Percentiles rank a stretch among this genome's conserved stretches.
Evolutionary conservation across 345 rosid species (phyloP).

Genomic region (Cochlearia excelsa): DNA sequence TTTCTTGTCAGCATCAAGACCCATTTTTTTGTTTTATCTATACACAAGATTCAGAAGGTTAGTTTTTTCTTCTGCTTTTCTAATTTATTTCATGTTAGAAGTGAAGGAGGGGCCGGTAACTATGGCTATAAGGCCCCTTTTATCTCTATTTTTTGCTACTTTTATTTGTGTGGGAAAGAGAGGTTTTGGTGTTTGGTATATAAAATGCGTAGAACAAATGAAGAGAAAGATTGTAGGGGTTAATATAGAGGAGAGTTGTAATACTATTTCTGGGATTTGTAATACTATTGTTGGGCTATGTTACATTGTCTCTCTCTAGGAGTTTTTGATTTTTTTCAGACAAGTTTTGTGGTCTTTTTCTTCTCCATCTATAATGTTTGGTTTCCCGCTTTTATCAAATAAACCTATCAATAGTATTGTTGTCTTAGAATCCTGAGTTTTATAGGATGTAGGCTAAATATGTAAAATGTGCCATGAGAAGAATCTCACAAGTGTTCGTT

Average conservation of each 20-base stretch:
- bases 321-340: not conserved
- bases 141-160: slow-evolving; percentile 2
- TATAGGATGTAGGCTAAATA: not conserved
- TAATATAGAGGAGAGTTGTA: slow-evolving; percentile 16
- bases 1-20: slow-evolving; percentile 26
- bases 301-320: slow-evolving; percentile 32
- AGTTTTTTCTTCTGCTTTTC: slow-evolving; percentile 6
- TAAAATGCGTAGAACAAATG: slow-evolving; percentile 7
- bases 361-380: slow-evolving; percentile 19
- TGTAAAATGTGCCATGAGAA: not conserved
- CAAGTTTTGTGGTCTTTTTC: slow-evolving; percentile 16
- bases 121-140: slow-evolving; percentile 27
- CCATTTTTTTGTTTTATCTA: slow-evolving; percentile 20
- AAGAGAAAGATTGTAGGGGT: slow-evolving; percentile 6
- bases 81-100: slow-evolving; percentile 14
- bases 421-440: not conserved
- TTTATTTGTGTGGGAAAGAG: not conserved
- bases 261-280: slow-evolving; percentile 28
- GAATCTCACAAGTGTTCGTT: not conserved
- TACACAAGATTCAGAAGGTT: not conserved
- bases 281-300: slow-evolving; percentile 23
- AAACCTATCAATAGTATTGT: slow-evolving; percentile 30
- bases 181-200: slow-evolving; percentile 6
- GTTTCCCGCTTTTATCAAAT: slow-evolving; percentile 4
- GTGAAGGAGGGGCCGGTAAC: slow-evolving; percentile 25